Evolutionary conservation across 495 filamentous ascomycete species (phyloP), one percentile per base, ranked within the genome.

Genomic region (Penicillium cosmopolitanum): DNA sequence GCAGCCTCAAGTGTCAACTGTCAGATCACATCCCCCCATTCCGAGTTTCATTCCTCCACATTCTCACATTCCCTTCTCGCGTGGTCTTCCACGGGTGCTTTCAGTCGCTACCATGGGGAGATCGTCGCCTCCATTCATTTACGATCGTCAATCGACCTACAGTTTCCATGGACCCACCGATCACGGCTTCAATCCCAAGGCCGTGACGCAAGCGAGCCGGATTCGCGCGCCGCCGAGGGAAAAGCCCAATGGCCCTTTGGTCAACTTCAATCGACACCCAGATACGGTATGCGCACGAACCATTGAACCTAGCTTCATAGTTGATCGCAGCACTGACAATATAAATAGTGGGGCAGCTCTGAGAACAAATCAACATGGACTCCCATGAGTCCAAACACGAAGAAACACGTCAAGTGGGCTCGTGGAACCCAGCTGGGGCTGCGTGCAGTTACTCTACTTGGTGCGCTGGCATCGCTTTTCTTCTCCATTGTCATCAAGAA

Each of bases 221-320:
- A 74, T 82, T 60, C 79, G 76, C 15, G 80, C 82, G 58, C 69
- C 72, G 12, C 80, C 77, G 12, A 85, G 81, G 55, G 77, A 81
- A n/a, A 89, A 89, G 79, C 80, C 75, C 33, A 81, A 89, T 28
- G 92, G 89, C 0, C 92, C 91, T 19, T 72, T 94, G 68, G 78
- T 96, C 55, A 80, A 88, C 58, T 83, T 95, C 76, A 91, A 91
- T 69, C 78, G 84, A 51, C 92, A 96, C 77, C 90, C 91, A 11
- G 91, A 96, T 65, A 82, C 81, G 46, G 89, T 92, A 85, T 63
- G 85, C 36, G 19, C 47, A n/a, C 25, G n/a, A 6, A 50, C 16
- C 16, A 16, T 7, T 48, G 46, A 48, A 28, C 23, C 11, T 1
- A 44, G 15, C 42, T 12, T 48, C 15, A 23, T 23, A 47, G 42